Evolutionary conservation across 495 filamentous ascomycete genomes (phyloP).

Genomic region (Viridothelium virens): DNA sequence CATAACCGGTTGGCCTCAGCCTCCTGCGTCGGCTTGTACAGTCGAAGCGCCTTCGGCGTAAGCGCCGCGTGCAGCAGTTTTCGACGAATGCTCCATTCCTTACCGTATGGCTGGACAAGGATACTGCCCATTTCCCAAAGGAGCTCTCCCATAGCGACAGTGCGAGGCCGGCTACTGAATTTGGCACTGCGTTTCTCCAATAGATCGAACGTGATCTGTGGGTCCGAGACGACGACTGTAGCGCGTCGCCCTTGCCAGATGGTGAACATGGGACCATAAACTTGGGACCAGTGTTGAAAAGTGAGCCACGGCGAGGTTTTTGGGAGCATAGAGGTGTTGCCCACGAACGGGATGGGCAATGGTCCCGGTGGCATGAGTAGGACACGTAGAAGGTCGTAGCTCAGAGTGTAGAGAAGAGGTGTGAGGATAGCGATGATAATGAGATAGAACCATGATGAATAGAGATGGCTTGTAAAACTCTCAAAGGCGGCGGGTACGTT

Average conservation of each 20-base stretch:
- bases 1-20: constrained; percentile 37
- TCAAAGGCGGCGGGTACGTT: not conserved
- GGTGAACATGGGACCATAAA: constrained; percentile 53
- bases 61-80: constrained; percentile 40
- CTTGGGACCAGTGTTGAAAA: constrained; percentile 48
- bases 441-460: not conserved
- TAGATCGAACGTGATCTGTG: constrained; percentile 51
- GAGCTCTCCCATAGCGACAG: constrained; percentile 49
- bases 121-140: constrained; percentile 42
- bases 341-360: constrained; percentile 46
- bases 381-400: constrained; percentile 20
- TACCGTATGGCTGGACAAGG: constrained; percentile 45
- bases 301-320: constrained; percentile 51
- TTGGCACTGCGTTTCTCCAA: constrained; percentile 48
- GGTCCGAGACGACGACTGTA: constrained; percentile 57
- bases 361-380: constrained; percentile 47
- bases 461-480: not conserved
- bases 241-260: constrained; percentile 56
- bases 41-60: constrained; percentile 40
- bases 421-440: not conserved
- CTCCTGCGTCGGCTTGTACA: constrained; percentile 43
- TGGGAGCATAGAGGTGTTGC: constrained; percentile 49
- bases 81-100: constrained; percentile 39
- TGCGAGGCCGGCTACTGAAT: constrained; percentile 48
- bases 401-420: constrained; percentile 13